Evolutionary conservation across 495 filamentous ascomycete species (phyloP).

Genomic region (Aspergillus asperescens): DNA sequence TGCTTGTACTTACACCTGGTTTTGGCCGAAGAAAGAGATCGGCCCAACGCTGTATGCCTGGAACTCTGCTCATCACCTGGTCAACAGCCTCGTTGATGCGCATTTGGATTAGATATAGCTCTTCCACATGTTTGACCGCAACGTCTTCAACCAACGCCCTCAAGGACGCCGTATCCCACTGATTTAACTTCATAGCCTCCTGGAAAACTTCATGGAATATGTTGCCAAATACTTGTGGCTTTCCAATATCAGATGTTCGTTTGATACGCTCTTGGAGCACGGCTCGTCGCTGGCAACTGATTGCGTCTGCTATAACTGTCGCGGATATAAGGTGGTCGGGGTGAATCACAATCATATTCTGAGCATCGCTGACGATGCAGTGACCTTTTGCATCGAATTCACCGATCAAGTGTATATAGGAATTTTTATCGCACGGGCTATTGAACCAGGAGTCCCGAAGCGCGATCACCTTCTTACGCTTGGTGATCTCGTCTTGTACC

Average conservation of each 20-base stretch:
- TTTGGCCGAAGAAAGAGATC: slow-evolving; percentile 65
- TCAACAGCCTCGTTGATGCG: slow-evolving; percentile 63
- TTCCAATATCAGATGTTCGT: slow-evolving; percentile 68
- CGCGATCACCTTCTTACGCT: slow-evolving; percentile 59
- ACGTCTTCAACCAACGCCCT: slow-evolving; percentile 57
- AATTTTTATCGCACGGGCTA: slow-evolving; percentile 64
- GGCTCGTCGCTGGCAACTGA: slow-evolving; percentile 79
- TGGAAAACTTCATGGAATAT: slow-evolving; percentile 94
- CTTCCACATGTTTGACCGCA: slow-evolving; percentile 68
- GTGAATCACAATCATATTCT: slow-evolving; percentile 86
- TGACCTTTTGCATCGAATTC: slow-evolving; percentile 59
- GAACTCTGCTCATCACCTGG: slow-evolving; percentile 72
- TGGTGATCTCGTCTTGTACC: slow-evolving; percentile 68
- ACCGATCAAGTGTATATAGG: slow-evolving; percentile 83
- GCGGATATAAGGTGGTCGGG: slow-evolving; percentile 94
- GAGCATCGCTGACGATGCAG: slow-evolving; percentile 68
- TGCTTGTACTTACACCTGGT: slow-evolving; percentile 55
- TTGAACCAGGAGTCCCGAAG: slow-evolving; percentile 83
- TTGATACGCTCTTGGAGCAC: slow-evolving; percentile 93
- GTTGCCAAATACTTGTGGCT: slow-evolving; percentile 79
- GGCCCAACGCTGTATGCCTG: slow-evolving; percentile 77
- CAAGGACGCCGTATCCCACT: slow-evolving; percentile 69
- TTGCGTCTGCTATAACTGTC: slow-evolving; percentile 89
- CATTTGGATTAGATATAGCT: slow-evolving; percentile 77
- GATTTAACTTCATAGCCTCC: slow-evolving; percentile 75